Conservation (phyloP, 805 yeast species). For the Scheffersomyces lignosus region DNA sequence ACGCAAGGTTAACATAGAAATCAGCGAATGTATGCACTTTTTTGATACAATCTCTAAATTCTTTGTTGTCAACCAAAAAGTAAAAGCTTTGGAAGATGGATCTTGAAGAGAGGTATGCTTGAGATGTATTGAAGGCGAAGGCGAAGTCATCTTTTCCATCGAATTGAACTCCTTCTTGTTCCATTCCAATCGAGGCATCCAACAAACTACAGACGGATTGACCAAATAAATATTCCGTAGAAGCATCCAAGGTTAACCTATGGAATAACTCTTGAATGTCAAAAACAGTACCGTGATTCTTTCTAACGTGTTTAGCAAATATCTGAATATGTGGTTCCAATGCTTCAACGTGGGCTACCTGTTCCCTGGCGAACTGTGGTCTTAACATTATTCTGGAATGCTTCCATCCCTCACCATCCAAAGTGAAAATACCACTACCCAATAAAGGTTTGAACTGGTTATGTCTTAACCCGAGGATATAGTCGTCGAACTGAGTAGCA, state of each 20-base stretch:
- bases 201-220: slow-evolving; percentile 5
- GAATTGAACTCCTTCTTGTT: slow-evolving; percentile 2
- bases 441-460: slow-evolving; percentile 13
- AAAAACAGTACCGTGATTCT: slow-evolving; percentile 1
- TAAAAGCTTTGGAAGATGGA: slow-evolving; percentile 15
- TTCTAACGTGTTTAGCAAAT: slow-evolving; percentile 9
- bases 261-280: slow-evolving; percentile 9
- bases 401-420: slow-evolving; percentile 21
- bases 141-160: slow-evolving; percentile 16
- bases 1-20: slow-evolving; percentile 17
- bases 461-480: slow-evolving; percentile 16
- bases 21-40: slow-evolving; percentile 12
- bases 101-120: slow-evolving; percentile 15
- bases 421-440: slow-evolving; percentile 21
- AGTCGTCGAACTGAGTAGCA: slow-evolving; percentile 21
- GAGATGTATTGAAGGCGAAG: slow-evolving; percentile 18
- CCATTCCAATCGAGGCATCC: slow-evolving; percentile 17
- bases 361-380: slow-evolving; percentile 20
- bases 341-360: slow-evolving; percentile 14
- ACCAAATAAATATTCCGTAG: slow-evolving; percentile 18
- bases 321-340: slow-evolving; percentile 14
- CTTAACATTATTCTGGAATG: slow-evolving; percentile 20
- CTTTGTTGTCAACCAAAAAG: slow-evolving; percentile 12
- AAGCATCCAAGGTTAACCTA: slow-evolving; percentile 14
- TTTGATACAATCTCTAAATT: slow-evolving; percentile 14